Evolutionary conservation across 306 rosid species (phyloP).

Genomic region (Vigna unguiculata): DNA sequence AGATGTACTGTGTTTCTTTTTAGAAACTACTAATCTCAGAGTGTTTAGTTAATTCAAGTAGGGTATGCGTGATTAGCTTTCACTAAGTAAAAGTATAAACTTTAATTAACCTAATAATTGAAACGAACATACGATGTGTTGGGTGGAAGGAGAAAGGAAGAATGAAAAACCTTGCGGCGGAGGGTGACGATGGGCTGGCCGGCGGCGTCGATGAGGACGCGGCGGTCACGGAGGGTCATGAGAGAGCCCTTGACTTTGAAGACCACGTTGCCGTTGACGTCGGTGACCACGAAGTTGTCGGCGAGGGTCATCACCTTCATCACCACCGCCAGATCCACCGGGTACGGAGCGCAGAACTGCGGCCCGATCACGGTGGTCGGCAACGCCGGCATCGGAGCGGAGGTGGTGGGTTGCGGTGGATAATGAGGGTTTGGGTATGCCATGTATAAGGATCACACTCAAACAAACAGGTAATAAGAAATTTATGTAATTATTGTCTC

Average conservation of each 20-base stretch:
- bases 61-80: too few species aligned
- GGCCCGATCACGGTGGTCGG: slow-evolving; percentile 47
- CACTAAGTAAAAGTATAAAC: too few species aligned
- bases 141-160: background rate
- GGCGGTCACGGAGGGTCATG: slow-evolving; percentile 44
- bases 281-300: slow-evolving; percentile 55
- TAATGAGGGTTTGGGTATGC: background rate
- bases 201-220: slow-evolving; percentile 53
- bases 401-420: slow-evolving; percentile 18
- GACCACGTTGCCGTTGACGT: slow-evolving; percentile 54
- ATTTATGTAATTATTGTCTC: background rate
- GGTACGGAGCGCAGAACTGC: slow-evolving; percentile 55
- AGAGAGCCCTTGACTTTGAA: slow-evolving; percentile 56
- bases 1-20: too few species aligned
- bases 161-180: slow-evolving; percentile 46
- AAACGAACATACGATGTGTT: background rate
- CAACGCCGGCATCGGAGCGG: background rate
- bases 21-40: too few species aligned
- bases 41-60: too few species aligned
- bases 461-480: background rate
- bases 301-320: slow-evolving; percentile 47
- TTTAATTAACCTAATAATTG: background rate
- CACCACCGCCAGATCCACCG: slow-evolving; percentile 52
- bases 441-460: background rate
- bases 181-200: slow-evolving; percentile 54